Evolutionary conservation across 1,139 yeast species (phyloP).

Genomic region (Yamadazyma trypodendri): DNA sequence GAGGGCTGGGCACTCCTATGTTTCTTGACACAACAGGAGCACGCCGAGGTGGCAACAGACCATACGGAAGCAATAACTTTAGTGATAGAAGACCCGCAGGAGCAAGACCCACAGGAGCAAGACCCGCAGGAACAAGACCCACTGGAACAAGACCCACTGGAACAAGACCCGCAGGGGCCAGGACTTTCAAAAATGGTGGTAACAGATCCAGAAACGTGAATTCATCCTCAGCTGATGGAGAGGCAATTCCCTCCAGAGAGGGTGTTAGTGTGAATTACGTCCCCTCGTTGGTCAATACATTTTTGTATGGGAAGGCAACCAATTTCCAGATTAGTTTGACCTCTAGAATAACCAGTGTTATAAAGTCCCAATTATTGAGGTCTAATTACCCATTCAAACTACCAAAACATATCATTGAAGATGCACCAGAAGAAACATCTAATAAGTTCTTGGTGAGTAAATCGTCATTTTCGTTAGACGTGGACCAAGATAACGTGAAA

Average conservation of each 20-base stretch:
- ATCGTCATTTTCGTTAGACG: slow-evolving; percentile 28
- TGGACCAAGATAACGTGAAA: slow-evolving; percentile 24
- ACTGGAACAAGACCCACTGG: slow-evolving; percentile 1
- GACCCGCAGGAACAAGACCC: neutral
- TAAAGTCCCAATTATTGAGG: slow-evolving; percentile 37
- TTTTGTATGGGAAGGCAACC: slow-evolving; percentile 42
- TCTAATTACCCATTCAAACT: slow-evolving; percentile 45
- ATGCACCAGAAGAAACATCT: slow-evolving; percentile 20
- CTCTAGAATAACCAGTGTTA: slow-evolving; percentile 42
- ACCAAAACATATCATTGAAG: slow-evolving; percentile 36
- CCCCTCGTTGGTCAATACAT: slow-evolving; percentile 23
- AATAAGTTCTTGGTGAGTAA: slow-evolving; percentile 35
- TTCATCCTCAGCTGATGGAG: slow-evolving; percentile 3
- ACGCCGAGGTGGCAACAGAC: too few relatives aligned
- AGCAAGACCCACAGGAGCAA: slow-evolving; percentile 1
- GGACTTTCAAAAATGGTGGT: slow-evolving; percentile 1
- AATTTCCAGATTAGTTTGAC: slow-evolving; percentile 29
- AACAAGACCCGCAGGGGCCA: neutral
- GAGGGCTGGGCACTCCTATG: neutral
- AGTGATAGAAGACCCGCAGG: neutral
- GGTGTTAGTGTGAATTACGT: slow-evolving; percentile 8
- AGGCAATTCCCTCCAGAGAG: slow-evolving; percentile 11
- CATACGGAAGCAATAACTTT: neutral
- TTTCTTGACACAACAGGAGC: slow-evolving; percentile 2
- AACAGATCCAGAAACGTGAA: neutral